Conservation (phyloP, 1,284 basidiomycete genomes). For the Moesziomyces globuligerus region DNA sequence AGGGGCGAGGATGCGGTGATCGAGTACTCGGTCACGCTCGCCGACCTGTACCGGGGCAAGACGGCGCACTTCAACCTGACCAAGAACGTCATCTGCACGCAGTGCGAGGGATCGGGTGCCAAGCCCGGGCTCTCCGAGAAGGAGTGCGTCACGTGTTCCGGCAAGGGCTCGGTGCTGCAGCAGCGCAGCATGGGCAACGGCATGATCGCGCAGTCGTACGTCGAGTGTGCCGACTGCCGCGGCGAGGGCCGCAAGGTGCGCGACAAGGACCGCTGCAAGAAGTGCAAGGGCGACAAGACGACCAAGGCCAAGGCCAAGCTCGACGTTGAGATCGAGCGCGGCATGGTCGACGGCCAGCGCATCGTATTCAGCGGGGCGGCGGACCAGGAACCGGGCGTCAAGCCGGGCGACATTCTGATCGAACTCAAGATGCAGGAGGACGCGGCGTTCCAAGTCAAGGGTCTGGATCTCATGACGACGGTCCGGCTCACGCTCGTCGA, state of each 20-base stretch:
- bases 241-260: constrained; percentile 82
- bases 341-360: constrained; percentile 84
- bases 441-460: constrained; percentile 81
- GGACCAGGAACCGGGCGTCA: constrained; percentile 70
- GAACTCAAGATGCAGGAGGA: constrained; percentile 78
- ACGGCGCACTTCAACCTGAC: constrained; percentile 88
- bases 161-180: constrained; percentile 79
- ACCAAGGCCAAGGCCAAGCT: constrained; percentile 81
- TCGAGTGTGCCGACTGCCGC: constrained; percentile 79
- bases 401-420: constrained; percentile 76
- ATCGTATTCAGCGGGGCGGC: constrained; percentile 89
- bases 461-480: constrained; percentile 79
- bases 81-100: constrained; percentile 80
- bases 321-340: constrained; percentile 76
- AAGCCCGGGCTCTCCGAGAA: constrained; percentile 82
- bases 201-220: constrained; percentile 70
- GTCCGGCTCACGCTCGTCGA: constrained; percentile 68
- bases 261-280: constrained; percentile 95
- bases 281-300: constrained; percentile 88
- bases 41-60: constrained; percentile 93
- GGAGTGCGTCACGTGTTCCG: constrained; percentile 82
- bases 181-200: constrained; percentile 65
- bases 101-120: constrained; percentile 88
- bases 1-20: constrained; percentile 69
- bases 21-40: constrained; percentile 84